A percentile compares a stretch with the other conserved stretches of the same genome.
Evolutionary conservation across 2,329 filamentous ascomycete genomes (phyloP).

Genomic region (Exophiala alcalophila): DNA sequence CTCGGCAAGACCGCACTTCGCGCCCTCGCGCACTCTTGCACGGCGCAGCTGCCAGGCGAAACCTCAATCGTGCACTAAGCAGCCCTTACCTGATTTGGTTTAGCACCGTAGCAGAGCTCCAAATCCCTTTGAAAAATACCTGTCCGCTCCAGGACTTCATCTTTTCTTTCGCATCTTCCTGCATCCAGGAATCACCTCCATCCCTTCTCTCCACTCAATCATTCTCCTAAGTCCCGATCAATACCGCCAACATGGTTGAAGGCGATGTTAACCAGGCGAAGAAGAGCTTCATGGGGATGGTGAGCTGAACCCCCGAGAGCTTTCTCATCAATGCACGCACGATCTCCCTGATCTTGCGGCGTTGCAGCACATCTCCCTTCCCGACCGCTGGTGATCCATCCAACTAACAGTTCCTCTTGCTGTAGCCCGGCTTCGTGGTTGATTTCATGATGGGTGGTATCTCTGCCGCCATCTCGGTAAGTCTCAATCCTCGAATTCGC

Average conservation of each 20-base stretch:
- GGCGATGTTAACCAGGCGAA: slow-evolving; percentile 50
- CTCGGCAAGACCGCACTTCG: slow-evolving; percentile 10
- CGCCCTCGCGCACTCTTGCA: no score
- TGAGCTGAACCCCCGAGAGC: not conserved
- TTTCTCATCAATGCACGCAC: no score
- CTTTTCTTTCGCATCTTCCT: slow-evolving; percentile 32
- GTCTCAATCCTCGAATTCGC: slow-evolving; percentile 6
- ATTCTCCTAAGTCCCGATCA: slow-evolving; percentile 30
- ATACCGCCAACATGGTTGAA: slow-evolving; percentile 45
- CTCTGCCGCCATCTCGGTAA: slow-evolving; percentile 88
- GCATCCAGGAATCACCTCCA: slow-evolving; percentile 37
- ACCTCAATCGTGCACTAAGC: slow-evolving; percentile 5
- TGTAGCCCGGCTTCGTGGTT: slow-evolving; percentile 78
- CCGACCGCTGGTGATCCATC: no score
- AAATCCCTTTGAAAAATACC: slow-evolving; percentile 26
- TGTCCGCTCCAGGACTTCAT: slow-evolving; percentile 36
- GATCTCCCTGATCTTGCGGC: no score
- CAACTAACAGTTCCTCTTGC: not conserved
- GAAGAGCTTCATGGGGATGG: slow-evolving; percentile 51
- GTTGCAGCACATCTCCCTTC: no score
- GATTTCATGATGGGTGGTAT: slow-evolving; percentile 99
- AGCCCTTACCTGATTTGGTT: slow-evolving; percentile 14
- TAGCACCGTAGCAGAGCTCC: slow-evolving; percentile 21
- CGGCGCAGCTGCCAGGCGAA: not conserved
- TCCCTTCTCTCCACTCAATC: slow-evolving; percentile 36